Evolutionary conservation across 805 yeast species (phyloP), one percentile per base, ranked within the genome.

Genomic region (Lipomyces sp.): DNA sequence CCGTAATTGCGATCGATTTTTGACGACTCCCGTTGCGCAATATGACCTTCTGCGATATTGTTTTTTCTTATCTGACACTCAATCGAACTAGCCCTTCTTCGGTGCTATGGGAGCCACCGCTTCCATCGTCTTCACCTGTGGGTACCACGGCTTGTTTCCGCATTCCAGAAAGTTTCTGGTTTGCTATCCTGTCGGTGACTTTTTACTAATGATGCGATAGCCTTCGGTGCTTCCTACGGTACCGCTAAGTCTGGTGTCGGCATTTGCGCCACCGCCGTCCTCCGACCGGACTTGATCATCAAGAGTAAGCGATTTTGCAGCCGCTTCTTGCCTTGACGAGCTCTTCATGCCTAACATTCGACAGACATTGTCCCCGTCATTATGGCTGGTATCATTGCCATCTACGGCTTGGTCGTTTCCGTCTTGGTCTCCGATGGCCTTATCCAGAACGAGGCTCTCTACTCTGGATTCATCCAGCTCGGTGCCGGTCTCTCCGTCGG

Each of bases 51-150:
- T 19, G 21, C 26, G 24, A 38, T 16, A 26, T 10, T 32, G 35
- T 13, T 14, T 21, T 37, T 21, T n/a, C 18, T 46, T 39, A 19
- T 22, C 35, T 21, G 13, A 13, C 16, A 18, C 14, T 31, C 14
- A n/a, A n/a, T n/a, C n/a, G n/a, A n/a, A 69, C 61, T 75, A 80
- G 71, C 98, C 99, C 70, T 93, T 93, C 80, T 93, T 93, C 73
- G 99, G 99, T 67, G 91, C 97, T 63, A 87, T 93, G 68, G 99
- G 99, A 70, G 95, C 98, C 80, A 95, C 98, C 53, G 88, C 98
- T 47, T 97, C 99, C 71, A 93, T 93, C 69, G 88, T 95, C 68
- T 93, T 93, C 82, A 90, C 98, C 71, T 88, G 96, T 58, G 29
- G 31, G 64, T 51, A 14, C n/a, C 10, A 13, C 10, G n/a, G 11